Percentiles rank a stretch among this genome's conserved stretches.
phyloP scores from a whole-genome alignment of 2,329 filamentous ascomycete genomes.

The Westerdykella sp. region DNA sequence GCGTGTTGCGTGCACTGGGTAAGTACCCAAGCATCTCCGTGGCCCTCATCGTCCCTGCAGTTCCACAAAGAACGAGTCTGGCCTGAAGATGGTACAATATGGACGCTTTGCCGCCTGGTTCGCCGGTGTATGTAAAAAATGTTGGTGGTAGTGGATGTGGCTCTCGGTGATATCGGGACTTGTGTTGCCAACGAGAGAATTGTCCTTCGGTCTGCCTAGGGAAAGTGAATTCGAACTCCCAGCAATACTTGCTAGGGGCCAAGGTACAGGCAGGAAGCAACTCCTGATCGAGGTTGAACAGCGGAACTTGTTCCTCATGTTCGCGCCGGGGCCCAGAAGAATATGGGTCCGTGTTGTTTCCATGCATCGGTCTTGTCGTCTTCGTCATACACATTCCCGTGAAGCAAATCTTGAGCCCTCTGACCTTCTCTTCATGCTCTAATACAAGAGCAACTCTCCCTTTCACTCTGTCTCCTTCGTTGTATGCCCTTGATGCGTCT shows the following conservation, averaged over 20 bases:
- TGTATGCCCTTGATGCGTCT: conserved; percentile 23
- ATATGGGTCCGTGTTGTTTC: conserved; percentile 9
- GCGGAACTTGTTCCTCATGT: conserved; percentile 23
- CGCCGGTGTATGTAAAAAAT: conserved; percentile 22
- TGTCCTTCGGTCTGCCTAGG: conserved; percentile 25
- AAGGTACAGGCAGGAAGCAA: conserved; percentile 16
- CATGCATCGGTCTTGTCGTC: conserved; percentile 21
- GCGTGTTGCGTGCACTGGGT: conserved; percentile 12
- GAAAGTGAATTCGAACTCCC: conserved; percentile 33
- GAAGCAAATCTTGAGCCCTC: conserved; percentile 26
- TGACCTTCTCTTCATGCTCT: conserved; percentile 23
- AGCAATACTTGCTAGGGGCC: conserved; percentile 24
- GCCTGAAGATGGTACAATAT: conserved; percentile 30
- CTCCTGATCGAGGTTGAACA: conserved; percentile 26
- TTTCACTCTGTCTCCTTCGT: conserved; percentile 29
- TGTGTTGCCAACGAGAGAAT: conserved; percentile 22
- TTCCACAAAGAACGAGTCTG: conserved; percentile 13
- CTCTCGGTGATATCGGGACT: conserved; percentile 23
- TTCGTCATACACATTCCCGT: conserved; percentile 28
- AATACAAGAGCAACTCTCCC: conserved; percentile 27
- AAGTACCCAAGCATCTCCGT: conserved; percentile 24
- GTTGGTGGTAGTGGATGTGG: conserved; percentile 31
- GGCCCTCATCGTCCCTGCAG: conserved; percentile 12
- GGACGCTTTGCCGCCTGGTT: conserved; percentile 21
- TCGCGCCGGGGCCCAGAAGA: conserved; percentile 12